Evolutionary conservation across 768 basidiomycete species (phyloP).

Genomic region (Clitopilus passeckerianus): DNA sequence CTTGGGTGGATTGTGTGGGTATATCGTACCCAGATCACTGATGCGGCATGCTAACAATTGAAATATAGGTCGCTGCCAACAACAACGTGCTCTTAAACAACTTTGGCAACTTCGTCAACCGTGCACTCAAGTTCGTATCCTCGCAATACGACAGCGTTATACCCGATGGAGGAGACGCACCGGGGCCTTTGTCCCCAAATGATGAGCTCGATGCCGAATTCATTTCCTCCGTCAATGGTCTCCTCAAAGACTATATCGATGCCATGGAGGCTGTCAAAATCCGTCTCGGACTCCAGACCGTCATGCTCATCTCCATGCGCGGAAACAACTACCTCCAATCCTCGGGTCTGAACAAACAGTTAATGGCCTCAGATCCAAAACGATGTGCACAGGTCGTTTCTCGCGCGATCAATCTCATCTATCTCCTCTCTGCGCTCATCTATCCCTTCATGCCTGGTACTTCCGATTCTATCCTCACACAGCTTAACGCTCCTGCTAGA

Average conservation of each 20-base stretch:
- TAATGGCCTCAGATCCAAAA: conserved; percentile 74
- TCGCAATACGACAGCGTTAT: conserved; percentile 78
- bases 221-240: conserved; percentile 70
- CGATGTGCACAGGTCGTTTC: conserved; percentile 90
- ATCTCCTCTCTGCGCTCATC: conserved; percentile 76
- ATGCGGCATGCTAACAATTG: conserved; percentile 3
- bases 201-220: conserved; percentile 70
- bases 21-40: not conserved
- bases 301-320: conserved; percentile 84
- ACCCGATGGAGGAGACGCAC: conserved; percentile 70
- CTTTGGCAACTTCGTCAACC: conserved; percentile 98
- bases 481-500: conserved; percentile 87
- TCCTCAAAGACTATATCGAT: conserved; percentile 75
- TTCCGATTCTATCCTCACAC: conserved; percentile 70
- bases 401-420: conserved; percentile 90
- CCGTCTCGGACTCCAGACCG: conserved; percentile 78
- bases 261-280: conserved; percentile 92
- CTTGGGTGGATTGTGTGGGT: conserved; percentile 90
- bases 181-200: conserved; percentile 66
- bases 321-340: conserved; percentile 96
- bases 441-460: conserved; percentile 98
- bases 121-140: conserved; percentile 86
- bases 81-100: conserved; percentile 95
- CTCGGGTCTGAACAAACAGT: conserved; percentile 84
- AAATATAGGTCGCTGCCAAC: conserved; percentile 73